These are phyloP conservation scores for Arabis alpina DNA, from an alignment of 345 rosid species.

Conservation along the genomic window DNA sequence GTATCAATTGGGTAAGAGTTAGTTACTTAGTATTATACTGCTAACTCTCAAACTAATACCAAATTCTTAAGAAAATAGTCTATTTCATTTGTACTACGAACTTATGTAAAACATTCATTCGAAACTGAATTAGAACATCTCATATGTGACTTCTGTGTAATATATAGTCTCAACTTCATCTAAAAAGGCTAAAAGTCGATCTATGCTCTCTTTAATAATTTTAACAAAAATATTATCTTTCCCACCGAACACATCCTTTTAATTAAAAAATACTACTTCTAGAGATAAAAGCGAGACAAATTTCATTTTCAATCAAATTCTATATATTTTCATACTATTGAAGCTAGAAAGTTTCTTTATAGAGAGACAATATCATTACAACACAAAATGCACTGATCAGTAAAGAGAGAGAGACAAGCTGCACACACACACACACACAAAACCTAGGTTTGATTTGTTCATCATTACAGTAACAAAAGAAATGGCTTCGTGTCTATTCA, in stretches of 20 bases:
- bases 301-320: neutral
- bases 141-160: neutral
- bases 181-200: neutral
- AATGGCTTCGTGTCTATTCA: conserved; percentile 58
- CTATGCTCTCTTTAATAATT: neutral
- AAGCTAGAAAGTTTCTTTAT: conserved; percentile 29
- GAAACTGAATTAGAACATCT: neutral
- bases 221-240: neutral
- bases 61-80: neutral
- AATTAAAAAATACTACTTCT: neutral
- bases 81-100: neutral
- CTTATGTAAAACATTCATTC: neutral
- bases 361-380: conserved; percentile 40
- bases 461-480: conserved; percentile 55
- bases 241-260: conserved; percentile 35
- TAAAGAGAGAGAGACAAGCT: conserved; percentile 10
- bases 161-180: neutral
- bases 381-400: conserved; percentile 25
- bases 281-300: conserved; percentile 17
- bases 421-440: neutral
- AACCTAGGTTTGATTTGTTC: conserved; percentile 55
- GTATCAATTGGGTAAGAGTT: neutral
- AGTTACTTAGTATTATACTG: neutral
- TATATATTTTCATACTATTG: neutral
- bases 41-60: neutral